Evolutionary conservation across 148 eudicot species (phyloP).

Genomic region (Euryodendron excelsum): DNA sequence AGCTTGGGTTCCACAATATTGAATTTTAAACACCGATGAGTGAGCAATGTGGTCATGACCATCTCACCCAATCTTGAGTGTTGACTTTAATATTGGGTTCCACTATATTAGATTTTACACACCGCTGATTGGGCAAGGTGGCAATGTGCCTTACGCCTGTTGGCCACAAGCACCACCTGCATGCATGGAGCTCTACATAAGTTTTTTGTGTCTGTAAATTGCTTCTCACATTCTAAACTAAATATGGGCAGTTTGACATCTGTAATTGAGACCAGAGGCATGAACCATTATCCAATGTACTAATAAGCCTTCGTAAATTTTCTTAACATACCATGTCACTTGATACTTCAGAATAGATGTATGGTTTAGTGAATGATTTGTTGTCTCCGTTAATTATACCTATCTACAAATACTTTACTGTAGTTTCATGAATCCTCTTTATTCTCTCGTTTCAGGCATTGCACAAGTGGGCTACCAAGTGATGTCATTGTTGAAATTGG

Average conservation of each 20-base stretch:
- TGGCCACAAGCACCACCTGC: too few relatives aligned
- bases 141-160: too few relatives aligned
- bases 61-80: too few relatives aligned
- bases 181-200: not conserved
- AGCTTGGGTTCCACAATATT: too few relatives aligned
- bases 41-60: too few relatives aligned
- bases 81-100: too few relatives aligned
- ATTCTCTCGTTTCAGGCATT: conserved; percentile 43
- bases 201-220: not conserved
- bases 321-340: not conserved
- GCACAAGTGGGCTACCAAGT: conserved; percentile 71
- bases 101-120: too few relatives aligned
- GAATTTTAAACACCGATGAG: too few relatives aligned
- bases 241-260: not conserved
- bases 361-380: not conserved
- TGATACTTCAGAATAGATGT: not conserved
- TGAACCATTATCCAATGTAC: not conserved
- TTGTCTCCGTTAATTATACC: not conserved
- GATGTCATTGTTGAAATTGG: conserved; percentile 69
- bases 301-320: not conserved
- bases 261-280: not conserved
- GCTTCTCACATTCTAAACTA: not conserved
- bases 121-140: too few relatives aligned
- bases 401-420: not conserved
- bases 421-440: not conserved